Base-by-base conservation (phyloP, 2,329 filamentous ascomycete species). In the Fusarium piperis region DNA sequence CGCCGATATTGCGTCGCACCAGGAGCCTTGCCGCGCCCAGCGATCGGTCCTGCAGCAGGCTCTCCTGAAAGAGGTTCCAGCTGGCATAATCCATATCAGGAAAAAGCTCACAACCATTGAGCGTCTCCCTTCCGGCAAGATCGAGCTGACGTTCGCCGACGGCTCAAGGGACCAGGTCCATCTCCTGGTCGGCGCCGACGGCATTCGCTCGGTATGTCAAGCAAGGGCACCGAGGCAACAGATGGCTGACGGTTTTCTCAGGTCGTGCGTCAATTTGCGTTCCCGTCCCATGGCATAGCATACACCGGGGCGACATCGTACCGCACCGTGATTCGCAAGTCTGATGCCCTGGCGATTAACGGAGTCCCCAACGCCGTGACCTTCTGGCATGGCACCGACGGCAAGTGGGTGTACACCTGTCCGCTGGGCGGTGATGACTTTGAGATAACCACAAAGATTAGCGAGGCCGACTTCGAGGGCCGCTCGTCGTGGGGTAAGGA, bases 121-220 rank as follows among this genome's bases (percentile, higher is more conserved):
- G 15, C 32, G 12, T 16, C 46, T 62, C 5, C 7, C 16, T 3
- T 33, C 32, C 8, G 79, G 78, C 1, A 86, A 84, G 53, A 82
- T 85, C 3, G 71, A 76, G 2, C 72, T 88, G 4, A 33, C 61
- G 0, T 88, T 89, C 64, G 78, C 82, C 30, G 86, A 88, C 67
- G 81, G 81, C 4, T 74, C 68, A 7, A 53, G 26, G 1, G 81
- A 79, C 2, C 73, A 78, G 10, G 81, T 80, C 2, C 84, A 87
- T 66, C 71, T 87, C 1, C 80, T 87, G 1, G 80, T 88, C 2
- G 86, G 85, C 0, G 86, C 84, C 3, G 85, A 88, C 73, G 85
- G 86, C 4, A 86, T 86, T 46, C 81, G 84, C 38, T 86, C 85
- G 6, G 82, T 85, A 70, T 4, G 35, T 38, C 16, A 38, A 38